Evolutionary conservation across 768 basidiomycete genomes (phyloP), one percentile per base, ranked within the genome.

Genomic region (Paxillus involutus): DNA sequence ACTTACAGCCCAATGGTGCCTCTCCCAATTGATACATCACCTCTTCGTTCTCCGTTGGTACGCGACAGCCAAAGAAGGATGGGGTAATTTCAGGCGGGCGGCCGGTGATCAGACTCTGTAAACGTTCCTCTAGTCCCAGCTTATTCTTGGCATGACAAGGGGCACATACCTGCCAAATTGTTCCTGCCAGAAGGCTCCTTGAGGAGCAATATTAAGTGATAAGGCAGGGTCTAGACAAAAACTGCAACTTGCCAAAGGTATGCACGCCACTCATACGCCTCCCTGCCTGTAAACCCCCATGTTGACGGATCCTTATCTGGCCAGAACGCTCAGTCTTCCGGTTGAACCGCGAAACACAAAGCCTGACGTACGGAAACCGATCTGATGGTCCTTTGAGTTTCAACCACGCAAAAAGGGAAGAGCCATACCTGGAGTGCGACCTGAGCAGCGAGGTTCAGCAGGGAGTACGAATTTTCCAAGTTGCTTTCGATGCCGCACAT

Each of bases 401-500:
- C 26, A 30, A 19, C 32, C 21, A 21, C 8, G 17, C 35, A 30
- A 46, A 6, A n/a, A 7, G 24, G 13, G 4, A 40, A 41, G 33
- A 14, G 9, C 60, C 74, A 36, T 62, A 82, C 80, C 67, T 74
- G 73, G 6, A 77, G 64, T 14, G 80, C 78, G 33, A 80, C 70
- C 57, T 81, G 78, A 53, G 71, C 68, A 33, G 80, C 78, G 49
- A 82, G 66, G 55, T 77, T 76, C 30, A 82, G 71, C 35, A 81
- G 63, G 29, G 72, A 65, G 57, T 75, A 80, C 0, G 75, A 78
- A 32, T 74, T 68, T 54, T 79, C 80, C 14, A 80, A 59, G 59
- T 80, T 81, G 46, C 69, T 70, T 57, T 81, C 79, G 57, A 79
- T 74, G 29, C 79, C 79, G 58, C 79, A 79, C 73, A 81, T 73